phyloP scores from a whole-genome alignment of 1,139 yeast genomes.

The Nakaseomyces nivariensis region DNA sequence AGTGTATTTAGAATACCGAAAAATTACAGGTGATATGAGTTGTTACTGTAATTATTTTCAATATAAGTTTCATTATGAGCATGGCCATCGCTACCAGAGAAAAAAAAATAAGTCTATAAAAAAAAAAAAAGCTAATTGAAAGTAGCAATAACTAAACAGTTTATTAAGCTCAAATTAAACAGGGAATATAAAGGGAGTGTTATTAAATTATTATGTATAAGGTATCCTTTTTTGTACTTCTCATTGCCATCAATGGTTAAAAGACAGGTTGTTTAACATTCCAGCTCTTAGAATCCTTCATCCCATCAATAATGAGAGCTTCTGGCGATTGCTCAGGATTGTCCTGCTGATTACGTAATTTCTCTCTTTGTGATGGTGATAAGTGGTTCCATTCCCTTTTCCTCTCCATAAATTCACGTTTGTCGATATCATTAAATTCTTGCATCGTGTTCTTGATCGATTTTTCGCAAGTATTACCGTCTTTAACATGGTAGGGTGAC shows the following conservation, averaged over 20 bases:
- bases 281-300: conserved; percentile 6
- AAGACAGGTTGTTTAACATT: not conserved
- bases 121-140: no score
- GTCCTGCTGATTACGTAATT: conserved; percentile 2
- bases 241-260: not conserved
- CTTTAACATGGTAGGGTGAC: not conserved
- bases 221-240: not conserved
- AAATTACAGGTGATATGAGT: no score
- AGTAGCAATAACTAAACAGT: no score
- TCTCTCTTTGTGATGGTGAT: conserved; percentile 4
- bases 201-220: no score
- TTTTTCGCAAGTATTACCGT: not conserved
- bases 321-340: not conserved
- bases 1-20: no score
- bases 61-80: no score
- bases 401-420: conserved; percentile 13
- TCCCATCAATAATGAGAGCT: conserved; percentile 1
- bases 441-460: not conserved
- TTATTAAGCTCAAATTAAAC: not conserved
- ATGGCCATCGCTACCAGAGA: no score
- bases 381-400: conserved; percentile 8
- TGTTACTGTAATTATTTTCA: no score
- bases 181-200: not conserved
- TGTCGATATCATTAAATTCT: conserved; percentile 13
- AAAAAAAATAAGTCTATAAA: no score